Percentiles rank a stretch among this genome's conserved stretches.
Conservation (phyloP, 257 asterid species). For the Catharanthus roseus region DNA sequence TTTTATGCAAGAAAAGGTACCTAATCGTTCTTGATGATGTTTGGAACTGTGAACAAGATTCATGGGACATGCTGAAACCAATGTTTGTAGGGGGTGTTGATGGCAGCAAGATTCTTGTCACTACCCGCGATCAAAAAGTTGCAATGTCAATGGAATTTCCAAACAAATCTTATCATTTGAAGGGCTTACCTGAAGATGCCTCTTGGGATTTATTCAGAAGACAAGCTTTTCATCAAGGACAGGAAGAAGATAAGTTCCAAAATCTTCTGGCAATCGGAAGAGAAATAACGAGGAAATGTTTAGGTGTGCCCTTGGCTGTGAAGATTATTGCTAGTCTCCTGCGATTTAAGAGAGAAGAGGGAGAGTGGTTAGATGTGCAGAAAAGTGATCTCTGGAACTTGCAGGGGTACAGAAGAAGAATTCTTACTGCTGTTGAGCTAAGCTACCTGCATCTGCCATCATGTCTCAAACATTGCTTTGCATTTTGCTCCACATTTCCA, state of each 20-base stretch:
- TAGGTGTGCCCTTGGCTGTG: constrained; percentile 27
- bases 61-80: constrained; percentile 17
- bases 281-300: constrained; percentile 22
- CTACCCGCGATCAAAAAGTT: constrained; percentile 18
- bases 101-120: constrained; percentile 25
- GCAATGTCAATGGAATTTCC: constrained; percentile 1
- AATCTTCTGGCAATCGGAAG: constrained; percentile 16
- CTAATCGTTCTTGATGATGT: constrained; percentile 23
- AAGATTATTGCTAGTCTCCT: constrained; percentile 16
- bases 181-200: constrained; percentile 14
- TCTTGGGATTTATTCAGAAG: constrained; percentile 25
- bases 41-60: constrained; percentile 21
- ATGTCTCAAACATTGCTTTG: constrained; percentile 17
- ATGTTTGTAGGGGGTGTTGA: constrained; percentile 9
- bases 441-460: constrained; percentile 20
- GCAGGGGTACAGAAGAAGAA: constrained; percentile 2
- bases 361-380: constrained; percentile 19
- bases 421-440: constrained; percentile 16
- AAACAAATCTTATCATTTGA: not conserved
- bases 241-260: constrained; percentile 13
- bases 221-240: constrained; percentile 15
- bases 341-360: constrained; percentile 14
- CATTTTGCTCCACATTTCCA: constrained; percentile 22
- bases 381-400: constrained; percentile 20
- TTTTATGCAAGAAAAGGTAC: constrained; percentile 12